Evolutionary conservation across 2,329 filamentous ascomycete genomes (phyloP), one percentile per base, ranked within the genome.

Genomic region (Calycina herbarum): DNA sequence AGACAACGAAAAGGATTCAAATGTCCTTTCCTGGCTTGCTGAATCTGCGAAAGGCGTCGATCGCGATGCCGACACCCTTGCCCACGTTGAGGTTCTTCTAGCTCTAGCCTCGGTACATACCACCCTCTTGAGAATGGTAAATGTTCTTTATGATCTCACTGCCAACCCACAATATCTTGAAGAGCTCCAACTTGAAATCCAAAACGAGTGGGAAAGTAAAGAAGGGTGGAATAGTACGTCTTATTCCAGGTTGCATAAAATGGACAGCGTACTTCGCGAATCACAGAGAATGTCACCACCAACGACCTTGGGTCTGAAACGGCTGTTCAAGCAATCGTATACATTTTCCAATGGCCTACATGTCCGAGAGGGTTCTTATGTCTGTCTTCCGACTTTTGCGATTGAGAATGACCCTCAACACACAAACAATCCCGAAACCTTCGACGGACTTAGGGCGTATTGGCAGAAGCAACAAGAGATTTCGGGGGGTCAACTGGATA

Each of bases 201-300:
- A 17, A 7, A n/a, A 45, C 42, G 6, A 17, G 13, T 33, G 31
- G 31, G 4, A 33, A 33, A 45, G 42, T 6, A n/a, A 45, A 45
- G 17, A 4, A 7, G 42, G 42, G 15, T 45, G 42, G 42, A n/a
- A 45, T 45, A n/a, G 5, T n/a, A 45, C 42, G n/a, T 45, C 42
- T n/a, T 45, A 45, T n/a, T 5, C 60, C 13, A 54, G 54, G 54
- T 38, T 62, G 7, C 6, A 38, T 29, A 62, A 62, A 38, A 10
- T 62, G 27, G 60, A 62, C 33, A 62, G 60, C 31, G 29, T 54
- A 10, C 15, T 62, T 20, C 42, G 60, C 10, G 60, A 62, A 45
- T 56, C 40, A 2, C 45, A 54, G 54, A 42, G 60, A 54, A 62
- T 54, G 15, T 29, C 17, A 17, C 60, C 60, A 54, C 40, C 60